Base-by-base conservation (phyloP, 495 filamentous ascomycete genomes). In the Sporormia fimetaria region DNA sequence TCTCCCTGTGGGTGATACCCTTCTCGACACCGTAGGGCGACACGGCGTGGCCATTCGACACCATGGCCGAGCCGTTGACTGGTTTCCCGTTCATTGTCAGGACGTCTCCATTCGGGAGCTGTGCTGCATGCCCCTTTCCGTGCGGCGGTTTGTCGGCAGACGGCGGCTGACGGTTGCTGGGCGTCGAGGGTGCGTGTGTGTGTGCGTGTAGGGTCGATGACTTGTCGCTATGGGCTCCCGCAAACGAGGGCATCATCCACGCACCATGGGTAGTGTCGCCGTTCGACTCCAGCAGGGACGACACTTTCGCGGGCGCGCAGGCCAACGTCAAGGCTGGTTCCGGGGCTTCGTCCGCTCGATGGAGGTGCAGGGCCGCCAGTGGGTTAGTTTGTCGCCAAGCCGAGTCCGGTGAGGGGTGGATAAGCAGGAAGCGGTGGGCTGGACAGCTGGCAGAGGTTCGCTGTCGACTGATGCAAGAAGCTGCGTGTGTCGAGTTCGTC, bases 171-270 rank as follows among this genome's bases (percentile, higher is more conserved):
- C 23, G 42, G n/a, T 33, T 15, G 36, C 48, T 33, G 33, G n/a
- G n/a, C n/a, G n/a, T n/a, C n/a, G 40, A 33, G 3, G 28, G 16
- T 8, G 40, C n/a, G 16, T 29, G 34, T 17, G 51, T 20, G 41
- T 45, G 29, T 27, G 11, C 35, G 42, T 45, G 38, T n/a, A n/a
- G n/a, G 14, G 34, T 33, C 16, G 47, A n/a, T n/a, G n/a, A 39
- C 21, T 47, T 24, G 38, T 42, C 47, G 31, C 24, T 32, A 37
- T 42, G 37, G 40, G 54, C 54, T 34, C 42, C 41, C 45, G 42
- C 40, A 22, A 57, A 33, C 26, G 54, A 51, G 42, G 54, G 54
- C 54, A 57, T 57, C 18, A 39, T 51, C 20, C 40, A 45, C 27
- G 23, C 29, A 43, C 29, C 43, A 40, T 50, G 24, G 21, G 31